Evolutionary conservation across 139 green algal genomes (phyloP), one percentile per base, ranked within the genome.

Genomic region (Raphidocelis subcapitata): DNA sequence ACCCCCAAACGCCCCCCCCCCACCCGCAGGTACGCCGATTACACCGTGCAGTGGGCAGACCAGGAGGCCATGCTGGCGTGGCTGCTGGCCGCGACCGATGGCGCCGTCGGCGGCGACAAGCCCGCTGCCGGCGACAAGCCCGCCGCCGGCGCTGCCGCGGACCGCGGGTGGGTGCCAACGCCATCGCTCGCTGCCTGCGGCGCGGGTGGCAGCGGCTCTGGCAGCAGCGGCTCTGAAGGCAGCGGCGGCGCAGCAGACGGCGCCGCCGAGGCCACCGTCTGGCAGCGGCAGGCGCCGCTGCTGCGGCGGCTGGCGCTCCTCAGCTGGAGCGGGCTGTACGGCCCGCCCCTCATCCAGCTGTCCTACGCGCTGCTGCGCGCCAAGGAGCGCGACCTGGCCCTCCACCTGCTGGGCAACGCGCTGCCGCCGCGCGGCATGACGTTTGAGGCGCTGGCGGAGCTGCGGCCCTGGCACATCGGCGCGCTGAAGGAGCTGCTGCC

Each of bases 261-360:
- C 16, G 28, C 1, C 28, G 14, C 2, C 14, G 3, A 12, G 3
- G 28, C 29, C 59, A 46, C 3, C 12, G 28, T 14, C 14, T 44
- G 59, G 26, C 33, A 16, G 63, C 37, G 26, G 36, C 63, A 57
- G 36, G 41, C 41, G 41, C 63, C 1, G 18, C 63, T 57, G 24
- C 37, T 51, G 29, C 32, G 23, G 51, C 28, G 41, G 31, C 66
- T 32, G 51, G 14, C 23, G 65, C 60, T 66, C 31, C 31, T 49
- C 41, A 68, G 62, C 32, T 29, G 62, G 3, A 23, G 32, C 32
- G 21, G 41, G 21, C 20, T 44, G 61, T 77, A 62, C 51, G 70
- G 70, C 14, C 44, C 64, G 46, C 70, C 70, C 8, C 18, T 77
- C 29, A 60, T 77, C 28, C 70, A 77, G 61, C 61, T 77, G 70